Percentiles rank a stretch among this genome's conserved stretches.
Conservation (phyloP, 225 moss, liverwort and hornwort genomes). For the Lunularia cruciata region DNA sequence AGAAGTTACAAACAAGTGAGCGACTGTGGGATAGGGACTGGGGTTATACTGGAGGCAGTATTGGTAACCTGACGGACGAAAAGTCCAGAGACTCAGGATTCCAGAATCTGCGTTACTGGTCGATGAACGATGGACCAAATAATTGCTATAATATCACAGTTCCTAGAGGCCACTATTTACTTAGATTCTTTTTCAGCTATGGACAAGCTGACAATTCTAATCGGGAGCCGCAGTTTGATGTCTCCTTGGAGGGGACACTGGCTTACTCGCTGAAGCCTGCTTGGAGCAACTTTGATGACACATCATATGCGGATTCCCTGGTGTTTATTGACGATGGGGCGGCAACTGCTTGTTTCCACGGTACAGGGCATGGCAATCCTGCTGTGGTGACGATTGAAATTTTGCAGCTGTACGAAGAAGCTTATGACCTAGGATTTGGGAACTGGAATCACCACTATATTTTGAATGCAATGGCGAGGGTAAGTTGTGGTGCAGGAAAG, state of each 20-base stretch:
- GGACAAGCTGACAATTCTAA: constrained; percentile 58
- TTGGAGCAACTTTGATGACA: constrained; percentile 62
- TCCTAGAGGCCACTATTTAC: constrained; percentile 76
- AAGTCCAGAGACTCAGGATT: constrained; percentile 49
- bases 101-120: constrained; percentile 69
- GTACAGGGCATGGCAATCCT: constrained; percentile 77
- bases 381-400: constrained; percentile 74
- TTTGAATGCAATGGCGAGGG: constrained; percentile 53
- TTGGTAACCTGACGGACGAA: constrained; percentile 46
- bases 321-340: constrained; percentile 79
- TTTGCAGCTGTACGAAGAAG: constrained; percentile 72
- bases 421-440: constrained; percentile 78
- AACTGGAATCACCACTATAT: constrained; percentile 47
- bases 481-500: constrained; percentile 67
- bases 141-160: constrained; percentile 92
- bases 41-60: constrained; percentile 67
- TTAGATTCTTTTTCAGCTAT: constrained; percentile 68
- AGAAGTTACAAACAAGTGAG: constrained; percentile 51
- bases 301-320: constrained; percentile 63
- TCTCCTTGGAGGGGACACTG: constrained; percentile 85
- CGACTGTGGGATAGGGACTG: constrained; percentile 66
- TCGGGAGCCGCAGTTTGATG: constrained; percentile 77
- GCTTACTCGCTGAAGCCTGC: constrained; percentile 57
- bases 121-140: constrained; percentile 65
- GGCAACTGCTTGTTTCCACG: constrained; percentile 81